Conservation (phyloP, 768 basidiomycete species). For the Leccinum boreale region DNA sequence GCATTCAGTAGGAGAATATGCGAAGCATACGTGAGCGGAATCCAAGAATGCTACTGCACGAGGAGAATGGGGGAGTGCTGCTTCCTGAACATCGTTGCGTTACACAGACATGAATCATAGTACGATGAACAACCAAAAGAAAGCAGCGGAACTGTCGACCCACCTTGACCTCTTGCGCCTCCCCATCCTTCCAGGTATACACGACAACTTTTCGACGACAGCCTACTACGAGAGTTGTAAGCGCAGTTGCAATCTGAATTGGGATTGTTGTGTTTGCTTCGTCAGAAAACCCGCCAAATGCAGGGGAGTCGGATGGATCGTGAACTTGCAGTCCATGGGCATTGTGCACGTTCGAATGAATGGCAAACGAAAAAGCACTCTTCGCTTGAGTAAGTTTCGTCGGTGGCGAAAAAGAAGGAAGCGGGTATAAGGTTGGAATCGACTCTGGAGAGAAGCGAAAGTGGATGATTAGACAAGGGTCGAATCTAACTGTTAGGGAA, state of each 20-base stretch:
- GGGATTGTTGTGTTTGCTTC: conserved; percentile 14
- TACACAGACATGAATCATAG: neutral
- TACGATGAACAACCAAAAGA: neutral
- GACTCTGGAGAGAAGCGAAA: conserved; percentile 48
- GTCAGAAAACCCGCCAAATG: conserved; percentile 7
- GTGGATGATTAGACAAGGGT: neutral
- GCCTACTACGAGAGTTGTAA: conserved; percentile 81
- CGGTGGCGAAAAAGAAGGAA: conserved; percentile 69
- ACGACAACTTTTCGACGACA: conserved; percentile 83
- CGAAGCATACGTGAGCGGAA: conserved; percentile 61
- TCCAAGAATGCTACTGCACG: conserved; percentile 75
- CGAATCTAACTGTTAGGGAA: neutral
- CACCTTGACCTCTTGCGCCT: conserved; percentile 70
- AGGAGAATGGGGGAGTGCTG: conserved; percentile 84
- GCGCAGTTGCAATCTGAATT: conserved; percentile 56
- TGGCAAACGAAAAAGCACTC: conserved; percentile 78
- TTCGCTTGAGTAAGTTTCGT: conserved; percentile 75
- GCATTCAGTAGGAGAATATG: conserved; percentile 66
- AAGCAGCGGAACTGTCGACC: conserved; percentile 8
- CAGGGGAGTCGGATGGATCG: conserved; percentile 10
- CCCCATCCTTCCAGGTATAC: conserved; percentile 85
- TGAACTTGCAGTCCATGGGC: conserved; percentile 26
- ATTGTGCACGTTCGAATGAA: conserved; percentile 60
- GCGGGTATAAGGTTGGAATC: conserved; percentile 67
- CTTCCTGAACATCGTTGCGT: conserved; percentile 53